Conservation (phyloP, 192 early-diverging fungal genomes). For the Backusella morwellensis region DNA sequence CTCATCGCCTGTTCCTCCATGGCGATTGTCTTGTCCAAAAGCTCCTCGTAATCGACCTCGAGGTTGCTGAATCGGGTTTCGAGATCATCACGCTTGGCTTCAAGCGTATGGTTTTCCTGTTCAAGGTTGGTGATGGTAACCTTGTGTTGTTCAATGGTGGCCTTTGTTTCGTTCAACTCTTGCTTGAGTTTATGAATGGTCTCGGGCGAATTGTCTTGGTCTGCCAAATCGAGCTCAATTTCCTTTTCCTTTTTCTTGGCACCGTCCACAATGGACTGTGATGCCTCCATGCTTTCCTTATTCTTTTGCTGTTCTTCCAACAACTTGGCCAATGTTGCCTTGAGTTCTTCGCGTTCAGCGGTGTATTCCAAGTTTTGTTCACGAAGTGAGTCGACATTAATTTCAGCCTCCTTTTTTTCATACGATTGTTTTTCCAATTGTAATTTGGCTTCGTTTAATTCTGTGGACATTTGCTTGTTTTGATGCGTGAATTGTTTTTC, state of each 20-base stretch:
- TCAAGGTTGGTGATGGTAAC: slow-evolving; percentile 60
- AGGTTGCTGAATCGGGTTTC: slow-evolving; percentile 64
- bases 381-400: slow-evolving; percentile 84
- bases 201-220: slow-evolving; percentile 39
- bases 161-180: slow-evolving; percentile 68
- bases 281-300: slow-evolving; percentile 77
- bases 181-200: slow-evolving; percentile 62
- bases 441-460: slow-evolving; percentile 73
- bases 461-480: slow-evolving; percentile 71
- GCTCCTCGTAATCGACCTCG: slow-evolving; percentile 82
- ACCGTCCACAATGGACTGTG: slow-evolving; percentile 56
- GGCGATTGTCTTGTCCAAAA: slow-evolving; percentile 70
- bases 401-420: slow-evolving; percentile 83
- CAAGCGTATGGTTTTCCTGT: slow-evolving; percentile 57
- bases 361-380: slow-evolving; percentile 80
- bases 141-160: slow-evolving; percentile 60
- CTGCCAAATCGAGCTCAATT: slow-evolving; percentile 54
- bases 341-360: slow-evolving; percentile 72
- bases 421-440: slow-evolving; percentile 87
- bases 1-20: slow-evolving; percentile 58
- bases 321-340: slow-evolving; percentile 58
- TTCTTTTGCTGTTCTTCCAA: slow-evolving; percentile 70
- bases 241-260: slow-evolving; percentile 66
- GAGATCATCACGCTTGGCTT: slow-evolving; percentile 62
- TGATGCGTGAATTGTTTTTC: slow-evolving; percentile 53